Percentiles rank a stretch among this genome's conserved stretches.
These are phyloP conservation scores for Amauroascus verrucosus DNA, from an alignment of 2,329 filamentous ascomycete genomes.

Conservation along the genomic window DNA sequence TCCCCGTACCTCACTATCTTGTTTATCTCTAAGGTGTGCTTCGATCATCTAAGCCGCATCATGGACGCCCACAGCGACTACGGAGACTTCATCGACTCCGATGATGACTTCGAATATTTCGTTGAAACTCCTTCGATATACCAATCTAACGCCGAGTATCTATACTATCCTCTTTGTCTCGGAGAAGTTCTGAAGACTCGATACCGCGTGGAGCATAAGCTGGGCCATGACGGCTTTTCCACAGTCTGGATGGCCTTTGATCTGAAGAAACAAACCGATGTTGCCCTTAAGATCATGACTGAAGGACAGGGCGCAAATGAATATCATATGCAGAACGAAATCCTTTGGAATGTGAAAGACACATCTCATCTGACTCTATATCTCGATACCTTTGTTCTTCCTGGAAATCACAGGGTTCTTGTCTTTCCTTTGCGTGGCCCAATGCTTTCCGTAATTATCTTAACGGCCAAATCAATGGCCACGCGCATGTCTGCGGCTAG, in stretches of 20 bases:
- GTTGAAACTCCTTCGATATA: slow-evolving; percentile 8
- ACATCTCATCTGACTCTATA: slow-evolving; percentile 13
- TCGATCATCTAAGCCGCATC: neutral
- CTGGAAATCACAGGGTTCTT: slow-evolving; percentile 14
- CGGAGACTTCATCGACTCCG: neutral
- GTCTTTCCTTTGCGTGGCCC: slow-evolving; percentile 21
- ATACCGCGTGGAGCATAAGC: slow-evolving; percentile 15
- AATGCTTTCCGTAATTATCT: neutral
- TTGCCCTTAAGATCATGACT: slow-evolving; percentile 14
- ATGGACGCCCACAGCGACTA: slow-evolving; percentile 7
- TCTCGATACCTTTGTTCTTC: slow-evolving; percentile 12
- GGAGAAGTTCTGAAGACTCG: slow-evolving; percentile 13
- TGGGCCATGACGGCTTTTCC: slow-evolving; percentile 14
- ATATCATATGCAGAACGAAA: slow-evolving; percentile 9
- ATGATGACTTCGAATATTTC: slow-evolving; percentile 12
- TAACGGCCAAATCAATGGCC: too few species aligned
- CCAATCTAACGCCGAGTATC: slow-evolving; percentile 9
- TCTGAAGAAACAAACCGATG: slow-evolving; percentile 11
- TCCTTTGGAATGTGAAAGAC: slow-evolving; percentile 10
- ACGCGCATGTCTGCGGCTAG: too few species aligned
- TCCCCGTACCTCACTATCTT: too few species aligned
- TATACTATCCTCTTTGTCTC: slow-evolving; percentile 12
- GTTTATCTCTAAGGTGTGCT: too few species aligned
- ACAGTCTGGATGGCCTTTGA: too few species aligned
- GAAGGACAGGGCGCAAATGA: slow-evolving; percentile 7